Percentiles rank a stretch among this genome's conserved stretches.
Evolutionary conservation across 352 stramenopile species (phyloP).

Genomic region (Pythium periplocum): DNA sequence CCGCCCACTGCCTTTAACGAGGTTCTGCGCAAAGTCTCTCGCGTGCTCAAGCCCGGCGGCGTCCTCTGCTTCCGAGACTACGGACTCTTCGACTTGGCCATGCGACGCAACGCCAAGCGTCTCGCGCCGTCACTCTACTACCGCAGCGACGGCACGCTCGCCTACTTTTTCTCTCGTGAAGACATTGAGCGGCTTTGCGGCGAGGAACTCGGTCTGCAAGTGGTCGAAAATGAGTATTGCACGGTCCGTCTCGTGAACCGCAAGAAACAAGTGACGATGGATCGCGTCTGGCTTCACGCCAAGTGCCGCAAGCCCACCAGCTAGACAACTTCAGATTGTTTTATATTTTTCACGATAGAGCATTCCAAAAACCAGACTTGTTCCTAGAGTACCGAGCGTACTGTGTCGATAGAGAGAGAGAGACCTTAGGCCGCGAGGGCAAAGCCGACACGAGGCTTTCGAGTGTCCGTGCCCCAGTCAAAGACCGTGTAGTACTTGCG

Average conservation of each 20-base stretch:
- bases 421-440: conserved; percentile 53
- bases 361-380: too few relatives aligned
- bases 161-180: conserved; percentile 74
- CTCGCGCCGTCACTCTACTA: conserved; percentile 55
- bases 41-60: conserved; percentile 48
- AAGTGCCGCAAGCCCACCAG: conserved; percentile 50
- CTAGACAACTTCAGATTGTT: neutral
- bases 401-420: too few relatives aligned
- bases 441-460: conserved; percentile 84
- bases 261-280: conserved; percentile 64
- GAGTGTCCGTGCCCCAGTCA: conserved; percentile 75
- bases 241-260: conserved; percentile 72
- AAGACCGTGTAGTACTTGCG: conserved; percentile 95
- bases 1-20: conserved; percentile 41
- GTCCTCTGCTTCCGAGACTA: conserved; percentile 86
- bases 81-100: conserved; percentile 82
- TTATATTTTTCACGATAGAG: too few relatives aligned
- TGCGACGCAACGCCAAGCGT: conserved; percentile 75
- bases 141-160: conserved; percentile 71
- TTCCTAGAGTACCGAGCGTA: too few relatives aligned
- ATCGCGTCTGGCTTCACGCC: conserved; percentile 76
- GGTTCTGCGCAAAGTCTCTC: conserved; percentile 54
- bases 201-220: conserved; percentile 31
- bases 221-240: conserved; percentile 69
- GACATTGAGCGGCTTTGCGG: conserved; percentile 40